phyloP scores from a whole-genome alignment of 1,284 basidiomycete genomes.

The Cronartium quercuum region DNA sequence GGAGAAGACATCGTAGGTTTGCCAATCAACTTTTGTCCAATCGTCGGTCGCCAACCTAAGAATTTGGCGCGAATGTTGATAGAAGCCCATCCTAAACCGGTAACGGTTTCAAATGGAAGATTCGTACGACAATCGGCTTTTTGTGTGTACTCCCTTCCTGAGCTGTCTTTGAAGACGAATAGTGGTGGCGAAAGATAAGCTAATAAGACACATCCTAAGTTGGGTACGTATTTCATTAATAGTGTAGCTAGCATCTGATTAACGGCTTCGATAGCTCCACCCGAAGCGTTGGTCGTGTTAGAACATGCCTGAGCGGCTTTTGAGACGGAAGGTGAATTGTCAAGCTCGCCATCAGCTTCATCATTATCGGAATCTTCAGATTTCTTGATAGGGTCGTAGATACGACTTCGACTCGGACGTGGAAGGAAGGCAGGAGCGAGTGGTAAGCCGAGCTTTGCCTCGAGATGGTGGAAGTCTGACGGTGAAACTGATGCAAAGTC shows the following conservation, averaged over 20 bases:
- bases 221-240: conserved; percentile 33
- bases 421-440: conserved; percentile 17
- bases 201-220: conserved; percentile 14
- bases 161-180: neutral
- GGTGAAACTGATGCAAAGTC: neutral
- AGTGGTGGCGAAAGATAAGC: conserved; percentile 15
- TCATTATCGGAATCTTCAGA: neutral
- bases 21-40: conserved; percentile 58
- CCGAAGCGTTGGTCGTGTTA: neutral
- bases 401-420: neutral
- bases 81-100: conserved; percentile 11
- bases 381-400: neutral
- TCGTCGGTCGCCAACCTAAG: conserved; percentile 31
- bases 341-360: neutral
- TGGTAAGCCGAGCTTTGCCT: conserved; percentile 12
- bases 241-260: conserved; percentile 25
- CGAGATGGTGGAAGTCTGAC: conserved; percentile 24
- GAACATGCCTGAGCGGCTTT: neutral
- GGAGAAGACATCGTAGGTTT: conserved; percentile 84
- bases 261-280: conserved; percentile 9
- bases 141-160: neutral
- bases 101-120: neutral
- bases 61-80: conserved; percentile 19
- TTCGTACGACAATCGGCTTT: neutral
- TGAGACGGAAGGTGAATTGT: too few relatives aligned